These are phyloP conservation scores for Crotalaria pallida DNA, from an alignment of 306 rosid genomes.

Conservation along the genomic window DNA sequence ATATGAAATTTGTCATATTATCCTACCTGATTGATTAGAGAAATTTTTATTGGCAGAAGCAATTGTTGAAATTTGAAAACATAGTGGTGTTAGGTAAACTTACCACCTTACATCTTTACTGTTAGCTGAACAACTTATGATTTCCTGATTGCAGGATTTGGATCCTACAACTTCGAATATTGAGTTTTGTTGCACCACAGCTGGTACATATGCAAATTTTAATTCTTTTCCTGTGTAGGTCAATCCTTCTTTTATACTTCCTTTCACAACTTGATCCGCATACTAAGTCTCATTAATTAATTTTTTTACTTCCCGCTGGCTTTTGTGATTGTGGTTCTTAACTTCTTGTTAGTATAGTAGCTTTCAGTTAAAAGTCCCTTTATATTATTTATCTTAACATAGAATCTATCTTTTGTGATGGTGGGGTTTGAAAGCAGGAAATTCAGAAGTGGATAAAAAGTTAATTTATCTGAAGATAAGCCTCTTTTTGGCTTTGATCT, in stretches of 20 bases:
- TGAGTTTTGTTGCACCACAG: slow-evolving; percentile 82
- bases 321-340: background rate
- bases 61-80: background rate
- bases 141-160: slow-evolving; percentile 46
- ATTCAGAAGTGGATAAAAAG: background rate
- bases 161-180: slow-evolving; percentile 75
- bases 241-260: slow-evolving; percentile 1
- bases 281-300: background rate
- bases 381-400: background rate
- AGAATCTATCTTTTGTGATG: background rate
- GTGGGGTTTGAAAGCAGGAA: background rate
- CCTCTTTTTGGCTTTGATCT: background rate
- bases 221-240: slow-evolving; percentile 16
- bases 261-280: background rate
- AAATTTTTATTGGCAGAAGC: background rate
- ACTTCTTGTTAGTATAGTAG: background rate
- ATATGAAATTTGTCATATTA: background rate
- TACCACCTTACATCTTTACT: background rate
- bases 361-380: background rate
- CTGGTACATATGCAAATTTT: slow-evolving; percentile 55
- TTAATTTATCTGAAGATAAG: background rate
- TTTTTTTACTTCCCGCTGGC: no score
- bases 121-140: slow-evolving; percentile 13
- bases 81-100: background rate
- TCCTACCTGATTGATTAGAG: background rate